Evolutionary conservation across 768 basidiomycete genomes (phyloP), one percentile per base, ranked within the genome.

Genomic region (Russula ochroleuca): DNA sequence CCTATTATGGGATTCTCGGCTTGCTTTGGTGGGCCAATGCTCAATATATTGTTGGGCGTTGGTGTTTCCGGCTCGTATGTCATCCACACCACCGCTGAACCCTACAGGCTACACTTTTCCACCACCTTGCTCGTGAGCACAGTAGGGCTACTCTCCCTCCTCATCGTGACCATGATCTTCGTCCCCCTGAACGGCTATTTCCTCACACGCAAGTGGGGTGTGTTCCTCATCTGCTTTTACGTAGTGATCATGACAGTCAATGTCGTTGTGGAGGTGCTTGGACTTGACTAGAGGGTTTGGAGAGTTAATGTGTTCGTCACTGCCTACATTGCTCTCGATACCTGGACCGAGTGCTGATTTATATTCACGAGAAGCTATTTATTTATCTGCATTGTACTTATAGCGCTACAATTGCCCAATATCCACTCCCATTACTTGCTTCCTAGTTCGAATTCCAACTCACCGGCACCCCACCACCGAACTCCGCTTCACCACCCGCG

Each of bases 1-100:
- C 94, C 86, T 43, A 85, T 93, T 70, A 97, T 95, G 94, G 94
- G 90, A 25, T 94, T 97, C 75, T 92, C 92, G 5, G 94, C 94
- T 0, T 97, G 94, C 73, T 95, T 95, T 68, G 94, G 94, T 54
- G 89, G 92, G 1, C 92, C 92, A 0, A 92, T 94, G 91, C 83
- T 94, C 68, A 94, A 94, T 74, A 92, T 94, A 65, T 81, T 94
- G 6, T 83, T 93, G 40, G 96, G 96, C 1, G 82, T 98, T 61
- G 97, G 97, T 23, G 82, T 96, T 57, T 94, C 94, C 0, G 96
- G 97, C 7, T 85, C 90, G 3, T 92, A 92, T 72, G 82, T 95
- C 70, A 92, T 90, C 66, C 76, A 83, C 40, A 78, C 88, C 57
- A 84, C 83, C 3, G 74, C 74, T 0, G 56, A 83, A 50, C 84